phyloP scores from a whole-genome alignment of 495 filamentous ascomycete species.

The Bathelium albidoporum region DNA sequence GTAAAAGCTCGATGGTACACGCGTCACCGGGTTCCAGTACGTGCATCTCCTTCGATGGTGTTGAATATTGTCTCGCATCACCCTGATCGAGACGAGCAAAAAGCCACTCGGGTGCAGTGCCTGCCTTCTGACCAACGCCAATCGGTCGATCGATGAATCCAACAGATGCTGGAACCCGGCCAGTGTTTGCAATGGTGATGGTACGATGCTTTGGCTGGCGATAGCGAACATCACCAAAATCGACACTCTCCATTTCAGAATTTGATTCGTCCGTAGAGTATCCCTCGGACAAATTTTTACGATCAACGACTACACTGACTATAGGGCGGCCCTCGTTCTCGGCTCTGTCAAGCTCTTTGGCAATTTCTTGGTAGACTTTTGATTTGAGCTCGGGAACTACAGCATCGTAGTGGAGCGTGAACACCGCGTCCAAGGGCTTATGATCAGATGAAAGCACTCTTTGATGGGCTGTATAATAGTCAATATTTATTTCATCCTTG shows the following conservation, averaged over 20 bases:
- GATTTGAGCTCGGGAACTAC: constrained; percentile 74
- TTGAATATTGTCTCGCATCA: constrained; percentile 27
- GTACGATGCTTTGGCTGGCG: constrained; percentile 50
- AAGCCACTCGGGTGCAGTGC: constrained; percentile 53
- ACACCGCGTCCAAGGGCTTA: constrained; percentile 76
- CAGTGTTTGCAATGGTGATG: constrained; percentile 85
- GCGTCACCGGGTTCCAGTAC: constrained; percentile 77
- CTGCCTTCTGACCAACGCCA: constrained; percentile 33
- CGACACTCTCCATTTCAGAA: constrained; percentile 43
- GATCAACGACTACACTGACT: constrained; percentile 76
- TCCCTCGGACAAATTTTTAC: constrained; percentile 21
- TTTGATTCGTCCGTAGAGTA: constrained; percentile 15
- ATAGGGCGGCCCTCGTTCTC: constrained; percentile 86
- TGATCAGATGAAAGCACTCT: constrained; percentile 87
- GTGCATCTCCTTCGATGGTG: constrained; percentile 33
- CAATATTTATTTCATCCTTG: constrained; percentile 54
- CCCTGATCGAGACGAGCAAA: constrained; percentile 48
- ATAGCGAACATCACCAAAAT: constrained; percentile 66
- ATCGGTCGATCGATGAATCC: constrained; percentile 60
- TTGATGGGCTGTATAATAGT: constrained; percentile 80
- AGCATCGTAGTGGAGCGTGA: constrained; percentile 71
- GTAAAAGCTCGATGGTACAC: constrained; percentile 53
- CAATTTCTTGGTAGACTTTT: constrained; percentile 76
- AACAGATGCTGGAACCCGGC: constrained; percentile 64
- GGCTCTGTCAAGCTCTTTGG: constrained; percentile 72